Evolutionary conservation across 208 protist genomes (phyloP).

Genomic region (Acanthamoeba triangularis): DNA sequence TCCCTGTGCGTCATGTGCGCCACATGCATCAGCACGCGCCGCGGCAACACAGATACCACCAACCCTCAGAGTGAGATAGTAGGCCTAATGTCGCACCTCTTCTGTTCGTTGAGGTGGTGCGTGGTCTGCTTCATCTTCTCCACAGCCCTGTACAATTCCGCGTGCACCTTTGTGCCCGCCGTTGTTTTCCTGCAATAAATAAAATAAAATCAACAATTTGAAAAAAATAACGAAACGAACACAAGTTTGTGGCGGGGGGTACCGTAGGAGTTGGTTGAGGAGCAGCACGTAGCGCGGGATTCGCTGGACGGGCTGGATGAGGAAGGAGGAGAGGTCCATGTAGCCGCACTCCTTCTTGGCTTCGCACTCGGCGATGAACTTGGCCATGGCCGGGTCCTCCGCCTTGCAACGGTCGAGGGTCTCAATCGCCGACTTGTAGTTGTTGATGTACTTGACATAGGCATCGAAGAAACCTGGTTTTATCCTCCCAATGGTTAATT

Average conservation of each 20-base stretch:
- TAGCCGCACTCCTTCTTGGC: not conserved
- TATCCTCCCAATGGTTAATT: not conserved
- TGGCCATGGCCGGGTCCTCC: not conserved
- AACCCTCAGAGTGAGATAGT: not conserved
- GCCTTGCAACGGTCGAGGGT: not conserved
- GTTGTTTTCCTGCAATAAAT: conserved; percentile 24
- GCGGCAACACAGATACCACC: not conserved
- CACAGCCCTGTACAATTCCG: not conserved
- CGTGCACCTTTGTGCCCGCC: not conserved
- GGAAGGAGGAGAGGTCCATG: not conserved
- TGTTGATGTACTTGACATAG: conserved; percentile 22
- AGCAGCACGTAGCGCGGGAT: conserved; percentile 31
- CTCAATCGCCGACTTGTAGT: not conserved
- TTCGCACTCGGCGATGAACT: conserved; percentile 27
- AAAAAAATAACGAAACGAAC: not conserved
- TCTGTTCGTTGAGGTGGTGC: conserved; percentile 14
- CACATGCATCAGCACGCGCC: not conserved
- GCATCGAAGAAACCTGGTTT: not conserved
- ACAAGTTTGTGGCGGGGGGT: not conserved
- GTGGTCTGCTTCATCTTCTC: conserved; percentile 43
- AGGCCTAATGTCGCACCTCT: not conserved
- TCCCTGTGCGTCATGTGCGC: not conserved
- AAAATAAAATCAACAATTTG: not conserved
- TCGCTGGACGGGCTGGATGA: conserved; percentile 31
- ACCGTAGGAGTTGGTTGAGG: conserved; percentile 12